Base-by-base conservation (phyloP, 73 alveolate species). In the Blepharisma stoltei region DNA sequence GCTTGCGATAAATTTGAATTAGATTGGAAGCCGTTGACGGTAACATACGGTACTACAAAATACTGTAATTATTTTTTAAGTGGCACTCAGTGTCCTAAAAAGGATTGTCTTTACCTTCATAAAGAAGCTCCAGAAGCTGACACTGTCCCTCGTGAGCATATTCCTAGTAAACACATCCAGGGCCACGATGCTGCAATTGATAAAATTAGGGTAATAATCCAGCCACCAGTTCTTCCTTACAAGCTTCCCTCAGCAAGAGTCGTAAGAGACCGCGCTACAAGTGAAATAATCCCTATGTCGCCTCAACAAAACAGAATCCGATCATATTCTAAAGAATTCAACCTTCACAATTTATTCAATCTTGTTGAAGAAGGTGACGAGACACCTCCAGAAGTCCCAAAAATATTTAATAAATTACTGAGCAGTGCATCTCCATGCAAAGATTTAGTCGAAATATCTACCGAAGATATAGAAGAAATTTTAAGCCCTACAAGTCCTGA, bases 1-100 rank as follows among this genome's bases (percentile, higher is more conserved):
- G 89, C 96, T 55, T 60, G 91, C 52, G 96, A 93, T 81, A 78
- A 82, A 76, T 73, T 77, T 54, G 88, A 70, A 41, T 77, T 77
- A 52, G 97, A 93, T 48, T 84, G 86, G n/a, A 85, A 88, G 52
- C 78, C 75, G 68, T 83, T 93, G 67, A 88, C 93, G 76, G 97
- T 94, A 14, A 87, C 93, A 60, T 93, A 82, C 77, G 98, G 98
- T 3, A 87, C 97, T 14, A 93, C 98, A 7, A 93, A 93, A 80
- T 93, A 93, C 71, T 93, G 98, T 71, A 71, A 87, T 49, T 87
- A 90, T 83, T 93, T 93, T 83, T 80, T 93, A 67, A 90, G 85
- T 75, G 88, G 81, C 52, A 73, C 87, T 14, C 88, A 54, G 46
- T 93, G 98, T 71, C 76, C 79, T 71, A 93, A 93, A 69, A 87